A percentile compares a stretch with the other conserved stretches of the same genome.
Conservation (phyloP, 192 early-diverging fungal genomes). For the Linnemannia exigua region DNA sequence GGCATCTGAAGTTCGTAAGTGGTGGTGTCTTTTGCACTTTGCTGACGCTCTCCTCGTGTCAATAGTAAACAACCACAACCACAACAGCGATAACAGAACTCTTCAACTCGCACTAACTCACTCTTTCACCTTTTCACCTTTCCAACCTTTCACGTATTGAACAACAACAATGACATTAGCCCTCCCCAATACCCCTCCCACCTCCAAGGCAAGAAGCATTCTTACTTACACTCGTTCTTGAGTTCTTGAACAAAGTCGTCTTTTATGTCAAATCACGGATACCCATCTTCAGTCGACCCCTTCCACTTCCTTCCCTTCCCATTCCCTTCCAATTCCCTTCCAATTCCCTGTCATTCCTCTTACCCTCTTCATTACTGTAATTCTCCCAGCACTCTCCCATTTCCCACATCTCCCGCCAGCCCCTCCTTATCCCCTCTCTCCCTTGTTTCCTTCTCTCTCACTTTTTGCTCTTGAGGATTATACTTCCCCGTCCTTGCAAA, state of each 20-base stretch:
- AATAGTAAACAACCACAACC: not conserved
- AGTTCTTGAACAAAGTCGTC: not conserved
- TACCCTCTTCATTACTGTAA: not conserved
- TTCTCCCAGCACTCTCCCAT: not conserved
- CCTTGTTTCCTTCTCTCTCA: not conserved
- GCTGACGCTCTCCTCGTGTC: not conserved
- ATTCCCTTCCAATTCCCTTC: not conserved
- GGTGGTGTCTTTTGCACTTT: not conserved
- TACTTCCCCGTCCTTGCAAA: not conserved
- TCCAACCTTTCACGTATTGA: not conserved
- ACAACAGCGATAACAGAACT: not conserved
- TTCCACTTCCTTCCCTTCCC: not conserved
- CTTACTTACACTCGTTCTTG: not conserved
- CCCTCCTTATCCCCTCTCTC: not conserved
- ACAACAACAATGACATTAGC: conserved; percentile 23
- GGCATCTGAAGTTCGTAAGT: conserved; percentile 45
- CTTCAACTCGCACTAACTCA: conserved; percentile 3
- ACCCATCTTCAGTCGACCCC: not conserved
- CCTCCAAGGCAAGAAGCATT: conserved; percentile 35
- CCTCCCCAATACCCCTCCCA: conserved; percentile 39
- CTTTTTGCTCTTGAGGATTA: not conserved
- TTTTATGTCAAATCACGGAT: not conserved
- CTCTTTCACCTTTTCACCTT: too few species aligned
- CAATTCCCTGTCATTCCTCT: too few species aligned
- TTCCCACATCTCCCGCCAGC: not conserved